Conservation (phyloP, 495 filamentous ascomycete species). For the Neurospora intermedia region DNA sequence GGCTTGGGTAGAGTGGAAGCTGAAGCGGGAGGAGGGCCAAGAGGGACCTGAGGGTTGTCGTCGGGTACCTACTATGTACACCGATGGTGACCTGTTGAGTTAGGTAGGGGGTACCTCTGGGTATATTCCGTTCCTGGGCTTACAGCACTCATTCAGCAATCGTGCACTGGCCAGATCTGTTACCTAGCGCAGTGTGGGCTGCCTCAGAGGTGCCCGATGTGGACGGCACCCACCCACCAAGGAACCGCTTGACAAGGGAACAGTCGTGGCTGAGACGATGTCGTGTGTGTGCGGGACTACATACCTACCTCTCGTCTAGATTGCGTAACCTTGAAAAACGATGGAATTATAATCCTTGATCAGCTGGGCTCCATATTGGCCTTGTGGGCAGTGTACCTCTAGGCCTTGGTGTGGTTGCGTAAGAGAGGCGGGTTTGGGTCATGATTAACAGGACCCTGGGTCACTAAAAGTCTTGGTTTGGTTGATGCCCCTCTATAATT, state of each 20-base stretch:
- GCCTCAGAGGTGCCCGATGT: neutral
- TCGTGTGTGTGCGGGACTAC: neutral
- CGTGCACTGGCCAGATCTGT: neutral
- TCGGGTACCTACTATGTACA: no score
- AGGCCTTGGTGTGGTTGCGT: neutral
- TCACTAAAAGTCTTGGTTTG: neutral
- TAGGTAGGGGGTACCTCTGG: no score
- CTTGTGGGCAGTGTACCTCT: neutral
- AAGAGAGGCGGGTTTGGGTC: neutral
- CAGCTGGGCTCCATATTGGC: neutral
- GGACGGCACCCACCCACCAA: neutral
- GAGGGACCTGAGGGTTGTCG: neutral
- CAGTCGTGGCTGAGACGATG: neutral
- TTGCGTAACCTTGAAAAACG: neutral
- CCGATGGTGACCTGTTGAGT: neutral
- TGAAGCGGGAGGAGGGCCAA: no score
- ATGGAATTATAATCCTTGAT: neutral
- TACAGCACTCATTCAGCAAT: neutral
- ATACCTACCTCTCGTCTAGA: neutral
- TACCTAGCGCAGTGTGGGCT: neutral
- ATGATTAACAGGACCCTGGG: neutral
- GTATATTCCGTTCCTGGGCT: no score
- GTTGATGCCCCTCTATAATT: neutral
- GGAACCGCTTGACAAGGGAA: neutral
- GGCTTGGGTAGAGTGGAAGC: neutral